Evolutionary conservation across 495 filamentous ascomycete genomes (phyloP), one percentile per base, ranked within the genome.

Genomic region (Penicillium canescens): DNA sequence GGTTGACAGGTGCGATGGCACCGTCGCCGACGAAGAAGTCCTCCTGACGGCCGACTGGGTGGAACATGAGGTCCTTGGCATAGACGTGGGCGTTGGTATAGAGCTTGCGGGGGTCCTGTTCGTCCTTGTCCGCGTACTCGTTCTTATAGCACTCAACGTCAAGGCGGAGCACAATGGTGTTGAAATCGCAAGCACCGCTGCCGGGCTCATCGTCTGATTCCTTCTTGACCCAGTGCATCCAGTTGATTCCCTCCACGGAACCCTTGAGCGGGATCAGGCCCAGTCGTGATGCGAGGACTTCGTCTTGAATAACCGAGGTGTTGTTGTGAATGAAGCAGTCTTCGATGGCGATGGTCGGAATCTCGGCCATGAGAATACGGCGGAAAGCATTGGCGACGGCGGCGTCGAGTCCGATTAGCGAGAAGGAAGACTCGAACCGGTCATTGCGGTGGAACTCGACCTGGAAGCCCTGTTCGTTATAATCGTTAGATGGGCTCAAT

Each of bases 381-480:
- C 95, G 94, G 80, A 98, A 96, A 63, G 95, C 95, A 71, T 99
- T 99, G 59, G 95, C 92, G 65, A 99, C 87, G 49, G 89, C 82
- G 59, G 95, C 92, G 64, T 99, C 92, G 57, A 93, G 70, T 62
- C 92, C 91, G 66, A 96, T 86, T 59, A 98, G 83, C 18, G 92
- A 96, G 78, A 98, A 98, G 33, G 86, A 85, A 52, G 87, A 70
- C 61, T 95, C 87, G 68, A 81, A 78, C 37, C 80, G 81, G 28
- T 85, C 78, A 69, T 91, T 91, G 46, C 87, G 78, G 80, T 96
- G 88, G 73, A 95, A 94, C 65, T 91, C 76, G 67, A 98, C 79
- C 16, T 74, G 66, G 69, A 96, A 85, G 49, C 69, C 77, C 81
- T 88, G 58, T 44, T 49, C 40, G 6, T 11, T n/a, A 23, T 44